phyloP scores from a whole-genome alignment of 2,329 filamentous ascomycete species.

The Coniochaeta prunicola region DNA sequence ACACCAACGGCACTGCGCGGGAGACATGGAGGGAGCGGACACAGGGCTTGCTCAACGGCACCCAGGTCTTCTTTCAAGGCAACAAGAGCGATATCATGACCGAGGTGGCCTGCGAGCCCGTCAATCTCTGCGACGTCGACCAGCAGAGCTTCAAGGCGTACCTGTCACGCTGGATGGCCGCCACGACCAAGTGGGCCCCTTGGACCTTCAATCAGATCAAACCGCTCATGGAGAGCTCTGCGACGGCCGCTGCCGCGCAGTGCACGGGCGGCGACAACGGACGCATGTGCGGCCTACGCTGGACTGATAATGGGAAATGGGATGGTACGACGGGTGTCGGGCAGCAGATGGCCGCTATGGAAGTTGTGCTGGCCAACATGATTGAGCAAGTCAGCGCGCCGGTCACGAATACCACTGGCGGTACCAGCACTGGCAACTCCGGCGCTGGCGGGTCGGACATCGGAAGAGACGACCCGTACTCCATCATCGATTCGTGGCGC shows the following conservation, averaged over 20 bases:
- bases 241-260: conserved; percentile 40
- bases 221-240: conserved; percentile 43
- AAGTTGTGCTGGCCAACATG: conserved; percentile 55
- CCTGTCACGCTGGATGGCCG: conserved; percentile 58
- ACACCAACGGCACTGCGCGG: conserved; percentile 39
- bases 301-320: conserved; percentile 45
- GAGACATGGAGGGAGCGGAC: conserved; percentile 50
- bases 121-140: conserved; percentile 57
- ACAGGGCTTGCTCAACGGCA: conserved; percentile 47
- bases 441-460: conserved; percentile 30
- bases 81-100: conserved; percentile 41
- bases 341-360: conserved; percentile 61
- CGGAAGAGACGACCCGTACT: conserved; percentile 14
- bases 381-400: conserved; percentile 34
- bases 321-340: conserved; percentile 59
- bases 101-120: conserved; percentile 60
- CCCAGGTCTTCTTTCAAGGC: conserved; percentile 56
- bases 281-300: conserved; percentile 61
- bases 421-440: conserved; percentile 47
- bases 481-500: conserved; percentile 14
- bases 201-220: conserved; percentile 41
- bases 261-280: conserved; percentile 50
- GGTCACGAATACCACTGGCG: conserved; percentile 47
- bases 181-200: conserved; percentile 46
- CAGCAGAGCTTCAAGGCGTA: conserved; percentile 74